A percentile compares a stretch with the other conserved stretches of the same genome.
Conservation (phyloP, 805 yeast species). For the Ogataea wickerhamii region DNA sequence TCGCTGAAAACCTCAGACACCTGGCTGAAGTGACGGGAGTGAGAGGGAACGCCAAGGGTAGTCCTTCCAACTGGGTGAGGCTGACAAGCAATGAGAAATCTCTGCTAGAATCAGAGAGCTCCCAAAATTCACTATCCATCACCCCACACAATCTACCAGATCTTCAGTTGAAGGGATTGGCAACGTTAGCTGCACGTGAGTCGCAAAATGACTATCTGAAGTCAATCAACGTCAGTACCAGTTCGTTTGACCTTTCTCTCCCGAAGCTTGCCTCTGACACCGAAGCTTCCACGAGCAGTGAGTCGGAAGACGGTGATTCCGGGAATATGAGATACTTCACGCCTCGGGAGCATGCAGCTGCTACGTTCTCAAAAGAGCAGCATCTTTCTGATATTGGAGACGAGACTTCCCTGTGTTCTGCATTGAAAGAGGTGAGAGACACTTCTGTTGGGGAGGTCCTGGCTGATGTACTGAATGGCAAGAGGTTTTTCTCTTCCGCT, state of each 20-base stretch:
- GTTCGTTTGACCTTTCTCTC: constrained; percentile 14
- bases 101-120: background rate
- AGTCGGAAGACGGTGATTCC: constrained; percentile 6
- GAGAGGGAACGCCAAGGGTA: constrained; percentile 3
- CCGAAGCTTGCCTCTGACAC: constrained; percentile 13
- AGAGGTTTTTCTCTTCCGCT: constrained; percentile 10
- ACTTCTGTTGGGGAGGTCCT: constrained; percentile 21
- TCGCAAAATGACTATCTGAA: constrained; percentile 15
- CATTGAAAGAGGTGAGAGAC: constrained; percentile 20
- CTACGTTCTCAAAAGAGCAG: constrained; percentile 5
- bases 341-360: constrained; percentile 15
- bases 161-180: background rate
- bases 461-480: constrained; percentile 13
- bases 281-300: constrained; percentile 4
- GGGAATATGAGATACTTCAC: constrained; percentile 15
- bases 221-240: constrained; percentile 14
- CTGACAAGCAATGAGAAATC: constrained; percentile 8
- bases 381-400: constrained; percentile 6
- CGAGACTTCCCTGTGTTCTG: constrained; percentile 27
- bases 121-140: background rate
- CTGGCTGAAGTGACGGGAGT: constrained; percentile 6
- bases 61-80: constrained; percentile 14
- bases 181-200: background rate
- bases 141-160: background rate
- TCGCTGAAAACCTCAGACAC: constrained; percentile 13